Evolutionary conservation across 176 grass and related monocot species (phyloP).

Genomic region (Alopecurus myosuroides): DNA sequence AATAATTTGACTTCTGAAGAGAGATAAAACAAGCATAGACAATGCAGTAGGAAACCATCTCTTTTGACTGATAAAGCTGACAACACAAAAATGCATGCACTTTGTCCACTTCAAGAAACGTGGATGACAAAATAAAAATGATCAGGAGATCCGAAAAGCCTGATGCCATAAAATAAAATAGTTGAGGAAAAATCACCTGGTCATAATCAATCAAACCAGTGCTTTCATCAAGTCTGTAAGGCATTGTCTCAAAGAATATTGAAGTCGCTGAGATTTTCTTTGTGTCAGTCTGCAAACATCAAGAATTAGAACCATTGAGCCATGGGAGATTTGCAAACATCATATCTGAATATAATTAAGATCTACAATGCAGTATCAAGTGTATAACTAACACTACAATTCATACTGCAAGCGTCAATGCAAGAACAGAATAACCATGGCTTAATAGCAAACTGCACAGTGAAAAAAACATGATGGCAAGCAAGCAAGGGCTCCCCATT

Average conservation of each 20-base stretch:
- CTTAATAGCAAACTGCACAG: neutral
- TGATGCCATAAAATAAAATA: neutral
- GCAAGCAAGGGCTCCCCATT: slow-evolving; percentile 12
- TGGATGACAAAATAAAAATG: neutral
- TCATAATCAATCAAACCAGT: slow-evolving; percentile 99
- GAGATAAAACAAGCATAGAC: slow-evolving; percentile 11
- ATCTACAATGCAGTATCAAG: slow-evolving; percentile 16
- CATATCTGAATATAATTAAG: slow-evolving; percentile 1
- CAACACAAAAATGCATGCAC: neutral
- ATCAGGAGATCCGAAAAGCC: neutral
- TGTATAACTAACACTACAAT: neutral
- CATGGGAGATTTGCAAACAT: slow-evolving; percentile 2
- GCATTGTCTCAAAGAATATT: slow-evolving; percentile 99
- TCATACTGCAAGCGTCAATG: neutral
- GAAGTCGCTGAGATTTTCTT: slow-evolving; percentile 99
- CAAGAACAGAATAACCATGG: slow-evolving; percentile 9
- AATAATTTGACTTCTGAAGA: slow-evolving; percentile 29
- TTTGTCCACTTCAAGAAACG: neutral
- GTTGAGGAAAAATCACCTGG: slow-evolving; percentile 45
- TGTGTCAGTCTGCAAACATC: slow-evolving; percentile 85
- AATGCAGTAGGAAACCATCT: neutral
- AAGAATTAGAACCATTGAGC: slow-evolving; percentile 33
- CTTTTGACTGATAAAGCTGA: neutral
- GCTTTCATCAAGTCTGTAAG: slow-evolving; percentile 93
- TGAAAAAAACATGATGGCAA: neutral